Conservation (phyloP, 352 stramenopile genomes). For the Phytophthora sp. region DNA sequence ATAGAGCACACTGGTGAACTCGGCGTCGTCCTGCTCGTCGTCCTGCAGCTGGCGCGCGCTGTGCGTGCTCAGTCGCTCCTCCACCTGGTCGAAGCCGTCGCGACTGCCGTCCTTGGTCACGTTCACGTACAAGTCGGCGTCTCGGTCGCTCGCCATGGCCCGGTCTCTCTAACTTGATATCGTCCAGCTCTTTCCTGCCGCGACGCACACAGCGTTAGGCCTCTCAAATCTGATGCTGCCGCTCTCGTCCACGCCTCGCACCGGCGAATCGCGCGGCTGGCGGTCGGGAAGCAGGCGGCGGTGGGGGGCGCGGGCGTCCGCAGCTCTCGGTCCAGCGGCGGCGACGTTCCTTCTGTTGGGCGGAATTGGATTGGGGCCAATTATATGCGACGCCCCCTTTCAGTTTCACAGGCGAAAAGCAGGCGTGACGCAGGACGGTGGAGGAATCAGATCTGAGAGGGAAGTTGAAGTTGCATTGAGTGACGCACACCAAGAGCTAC, state of each 20-base stretch:
- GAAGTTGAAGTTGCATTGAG: conserved; percentile 24
- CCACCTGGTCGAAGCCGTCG: conserved; percentile 20
- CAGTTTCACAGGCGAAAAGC: conserved; percentile 16
- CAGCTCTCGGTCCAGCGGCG: neutral
- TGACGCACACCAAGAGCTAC: neutral
- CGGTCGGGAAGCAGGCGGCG: too few species aligned
- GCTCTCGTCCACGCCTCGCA: too few species aligned
- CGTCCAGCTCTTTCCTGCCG: neutral
- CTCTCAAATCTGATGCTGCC: conserved; percentile 18
- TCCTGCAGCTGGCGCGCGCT: conserved; percentile 1
- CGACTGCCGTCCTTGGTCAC: conserved; percentile 33
- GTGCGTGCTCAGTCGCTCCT: conserved; percentile 18
- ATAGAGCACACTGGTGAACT: conserved; percentile 40
- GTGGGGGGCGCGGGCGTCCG: too few species aligned
- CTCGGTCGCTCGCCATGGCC: conserved; percentile 28
- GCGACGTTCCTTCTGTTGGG: neutral
- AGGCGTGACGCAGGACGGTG: conserved; percentile 14
- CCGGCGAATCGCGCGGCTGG: too few species aligned
- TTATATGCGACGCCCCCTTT: conserved; percentile 1
- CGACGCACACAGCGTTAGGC: neutral
- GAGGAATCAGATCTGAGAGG: conserved; percentile 28
- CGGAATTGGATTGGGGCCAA: neutral
- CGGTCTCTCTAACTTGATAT: conserved; percentile 23
- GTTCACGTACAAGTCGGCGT: conserved; percentile 47
- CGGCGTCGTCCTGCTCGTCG: conserved; percentile 22